Base-by-base conservation (phyloP, 306 rosid genomes). In the Cucurbita ficifolia region DNA sequence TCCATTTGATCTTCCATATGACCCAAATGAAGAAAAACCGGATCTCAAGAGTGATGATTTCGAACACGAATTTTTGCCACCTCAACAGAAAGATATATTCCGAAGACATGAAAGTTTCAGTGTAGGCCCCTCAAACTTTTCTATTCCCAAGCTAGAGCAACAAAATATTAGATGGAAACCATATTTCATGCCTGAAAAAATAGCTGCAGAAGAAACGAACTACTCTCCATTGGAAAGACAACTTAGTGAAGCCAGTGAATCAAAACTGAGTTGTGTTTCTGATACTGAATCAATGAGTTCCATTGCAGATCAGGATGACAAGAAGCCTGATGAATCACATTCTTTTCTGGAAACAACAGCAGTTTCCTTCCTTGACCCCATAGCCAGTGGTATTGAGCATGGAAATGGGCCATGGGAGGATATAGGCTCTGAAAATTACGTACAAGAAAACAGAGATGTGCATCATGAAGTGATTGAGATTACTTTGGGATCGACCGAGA, bases 1-100 rank as follows among this genome's bases (percentile, higher is more conserved):
- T 76, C 99, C 99, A 70, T 95, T 95, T 63, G 99, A 95, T 82
- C 85, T 91, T 79, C 96, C 97, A 2, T 91, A 91, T 54, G 97
- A 91, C 55, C 72, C 97, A 50, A 91, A 75, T 82, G 99, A 95
- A 87, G 99, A 95, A 83, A 95, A 88, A 77, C 92, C 90, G 75
- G 97, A 89, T 77, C 96, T 87, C 63, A 88, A 88, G 77, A 88
- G 86, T 75, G 99, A 88, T 75, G 83, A 76, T 76, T 89, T 90
- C 74, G 88, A 81, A 70, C 89, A 88, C 57, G 99, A 94, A 84
- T 84, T 85, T 81, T 29, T 84, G 58, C 18, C 78, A 58, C 73
- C 39, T 62, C 86, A 78, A 77, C 88, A 87, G 63, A 95, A 81
- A 75, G 96, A 91, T 39, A 21, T 87, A 51, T n/a, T 89, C 59